These are phyloP conservation scores for Candida khao-thaluensis DNA, from an alignment of 805 yeast species.

Conservation along the genomic window DNA sequence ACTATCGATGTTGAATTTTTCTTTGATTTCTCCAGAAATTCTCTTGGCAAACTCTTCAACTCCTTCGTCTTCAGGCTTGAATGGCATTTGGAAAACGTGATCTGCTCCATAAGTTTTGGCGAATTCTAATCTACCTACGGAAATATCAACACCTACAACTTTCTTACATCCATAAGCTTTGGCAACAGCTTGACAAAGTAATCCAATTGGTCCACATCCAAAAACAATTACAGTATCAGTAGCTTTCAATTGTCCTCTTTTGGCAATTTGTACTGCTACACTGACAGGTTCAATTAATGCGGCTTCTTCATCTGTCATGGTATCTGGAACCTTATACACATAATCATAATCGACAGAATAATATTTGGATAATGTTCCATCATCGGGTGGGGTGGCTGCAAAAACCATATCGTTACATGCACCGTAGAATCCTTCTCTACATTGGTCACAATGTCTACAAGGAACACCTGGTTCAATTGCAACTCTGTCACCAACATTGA, in stretches of 20 bases:
- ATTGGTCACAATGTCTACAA: constrained; percentile 35
- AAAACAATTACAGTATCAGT: constrained; percentile 21
- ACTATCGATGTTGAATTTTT: constrained; percentile 25
- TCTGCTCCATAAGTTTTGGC: constrained; percentile 19
- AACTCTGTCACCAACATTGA: constrained; percentile 47
- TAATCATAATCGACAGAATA: constrained; percentile 18
- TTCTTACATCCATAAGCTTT: constrained; percentile 22
- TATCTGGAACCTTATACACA: constrained; percentile 23
- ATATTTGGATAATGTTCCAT: constrained; percentile 20
- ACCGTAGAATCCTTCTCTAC: constrained; percentile 22
- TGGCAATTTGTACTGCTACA: constrained; percentile 24
- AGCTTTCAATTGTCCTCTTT: constrained; percentile 19
- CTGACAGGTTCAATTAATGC: constrained; percentile 26
- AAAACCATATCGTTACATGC: constrained; percentile 20
- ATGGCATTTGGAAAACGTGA: constrained; percentile 18
- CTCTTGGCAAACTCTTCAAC: constrained; percentile 15
- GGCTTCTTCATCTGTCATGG: constrained; percentile 24
- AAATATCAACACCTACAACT: constrained; percentile 24
- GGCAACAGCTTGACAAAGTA: constrained; percentile 22
- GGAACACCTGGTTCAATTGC: constrained; percentile 57
- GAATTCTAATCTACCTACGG: constrained; percentile 23
- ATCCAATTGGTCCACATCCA: constrained; percentile 30
- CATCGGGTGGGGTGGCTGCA: constrained; percentile 23
- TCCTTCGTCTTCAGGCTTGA: constrained; percentile 13
- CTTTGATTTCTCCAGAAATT: constrained; percentile 17